Evolutionary conservation across 2,329 filamentous ascomycete species (phyloP).

Genomic region (Cryoendolithus antarcticus): DNA sequence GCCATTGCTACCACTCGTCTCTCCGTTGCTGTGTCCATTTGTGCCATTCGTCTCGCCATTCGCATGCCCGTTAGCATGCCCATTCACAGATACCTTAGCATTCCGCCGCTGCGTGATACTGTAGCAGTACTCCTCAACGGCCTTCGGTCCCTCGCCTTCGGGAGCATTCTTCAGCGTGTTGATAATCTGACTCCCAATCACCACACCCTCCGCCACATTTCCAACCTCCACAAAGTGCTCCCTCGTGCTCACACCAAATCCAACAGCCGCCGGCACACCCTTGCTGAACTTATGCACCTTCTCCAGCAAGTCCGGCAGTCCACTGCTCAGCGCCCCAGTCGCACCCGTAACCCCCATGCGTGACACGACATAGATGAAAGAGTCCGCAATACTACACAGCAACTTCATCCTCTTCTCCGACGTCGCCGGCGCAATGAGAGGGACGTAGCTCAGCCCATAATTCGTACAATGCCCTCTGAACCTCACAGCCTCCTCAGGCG

Average conservation of each 20-base stretch:
- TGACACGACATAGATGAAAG: conserved; percentile 97
- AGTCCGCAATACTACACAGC: conserved; percentile 91
- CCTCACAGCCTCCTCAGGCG: conserved; percentile 85
- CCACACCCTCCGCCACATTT: conserved; percentile 78
- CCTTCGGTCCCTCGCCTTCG: conserved; percentile 53
- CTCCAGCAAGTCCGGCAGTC: conserved; percentile 67
- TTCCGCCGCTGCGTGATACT: conserved; percentile 42
- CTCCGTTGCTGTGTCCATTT: conserved; percentile 1
- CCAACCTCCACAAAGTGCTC: conserved; percentile 86
- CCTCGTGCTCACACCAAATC: conserved; percentile 89
- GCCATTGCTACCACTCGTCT: neutral
- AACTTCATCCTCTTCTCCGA: conserved; percentile 90
- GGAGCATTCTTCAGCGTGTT: conserved; percentile 61
- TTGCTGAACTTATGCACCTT: conserved; percentile 88
- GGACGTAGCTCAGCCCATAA: conserved; percentile 84
- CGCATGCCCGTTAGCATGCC: neutral
- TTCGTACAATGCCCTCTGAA: conserved; percentile 76
- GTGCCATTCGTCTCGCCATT: conserved; percentile 8
- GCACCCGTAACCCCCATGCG: conserved; percentile 94
- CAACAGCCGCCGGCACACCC: conserved; percentile 79
- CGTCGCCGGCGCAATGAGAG: conserved; percentile 88
- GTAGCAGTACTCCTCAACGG: conserved; percentile 77
- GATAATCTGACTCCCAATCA: conserved; percentile 93
- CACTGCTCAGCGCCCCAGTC: conserved; percentile 65
- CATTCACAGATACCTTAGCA: conserved; percentile 1